Conservation (phyloP, 228 moss, liverwort and hornwort species). For the Sphagnum fallax region DNA sequence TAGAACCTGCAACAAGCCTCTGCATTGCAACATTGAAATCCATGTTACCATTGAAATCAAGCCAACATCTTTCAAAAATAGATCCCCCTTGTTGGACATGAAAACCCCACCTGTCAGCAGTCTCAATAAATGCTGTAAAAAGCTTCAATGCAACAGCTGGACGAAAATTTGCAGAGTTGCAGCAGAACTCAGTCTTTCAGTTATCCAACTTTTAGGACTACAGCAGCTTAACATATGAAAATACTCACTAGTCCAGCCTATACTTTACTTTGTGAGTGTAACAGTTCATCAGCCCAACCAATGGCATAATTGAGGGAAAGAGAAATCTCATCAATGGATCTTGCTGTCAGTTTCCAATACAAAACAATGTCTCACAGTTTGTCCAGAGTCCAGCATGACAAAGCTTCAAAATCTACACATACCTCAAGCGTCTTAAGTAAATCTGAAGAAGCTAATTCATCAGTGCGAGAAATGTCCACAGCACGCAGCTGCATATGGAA, state of each 20-base stretch:
- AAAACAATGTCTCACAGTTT: too few species aligned
- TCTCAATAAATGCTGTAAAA: neutral
- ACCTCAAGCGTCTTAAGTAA: constrained; percentile 41
- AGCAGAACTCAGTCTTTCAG: neutral
- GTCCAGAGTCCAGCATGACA: neutral
- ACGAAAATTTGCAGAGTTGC: neutral
- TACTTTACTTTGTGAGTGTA: neutral
- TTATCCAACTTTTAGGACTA: neutral
- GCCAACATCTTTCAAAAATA: neutral
- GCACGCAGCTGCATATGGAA: constrained; percentile 30
- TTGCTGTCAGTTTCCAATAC: too few species aligned
- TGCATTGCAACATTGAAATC: constrained; percentile 7
- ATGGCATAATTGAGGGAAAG: neutral
- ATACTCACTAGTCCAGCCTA: neutral
- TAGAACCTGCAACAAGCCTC: constrained; percentile 27
- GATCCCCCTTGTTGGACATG: neutral
- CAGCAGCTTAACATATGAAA: too few species aligned
- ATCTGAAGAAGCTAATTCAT: constrained; percentile 10
- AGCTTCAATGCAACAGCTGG: neutral
- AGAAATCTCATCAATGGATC: too few species aligned
- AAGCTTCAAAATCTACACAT: neutral
- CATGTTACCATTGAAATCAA: too few species aligned
- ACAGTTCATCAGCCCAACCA: neutral
- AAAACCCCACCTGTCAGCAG: neutral
- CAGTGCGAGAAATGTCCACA: constrained; percentile 32